Percentiles rank a stretch among this genome's conserved stretches.
Evolutionary conservation across 805 yeast genomes (phyloP).

Genomic region (Cyberlindnera mycetangii): DNA sequence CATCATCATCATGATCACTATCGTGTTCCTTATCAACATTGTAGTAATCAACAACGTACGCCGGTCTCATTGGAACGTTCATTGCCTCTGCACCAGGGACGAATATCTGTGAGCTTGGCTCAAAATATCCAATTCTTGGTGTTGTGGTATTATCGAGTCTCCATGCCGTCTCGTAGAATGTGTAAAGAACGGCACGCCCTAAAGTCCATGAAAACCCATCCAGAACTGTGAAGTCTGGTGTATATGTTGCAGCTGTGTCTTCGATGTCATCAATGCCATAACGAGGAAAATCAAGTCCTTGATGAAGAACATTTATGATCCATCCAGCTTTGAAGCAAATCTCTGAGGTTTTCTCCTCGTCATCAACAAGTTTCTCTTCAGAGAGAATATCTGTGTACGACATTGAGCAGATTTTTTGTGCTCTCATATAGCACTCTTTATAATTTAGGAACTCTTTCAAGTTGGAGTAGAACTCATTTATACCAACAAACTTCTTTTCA

Average conservation of each 20-base stretch:
- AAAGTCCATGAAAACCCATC: slow-evolving; percentile 52
- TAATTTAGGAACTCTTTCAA: slow-evolving; percentile 44
- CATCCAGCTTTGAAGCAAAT: slow-evolving; percentile 63
- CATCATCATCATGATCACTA: slow-evolving; percentile 27
- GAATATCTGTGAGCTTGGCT: slow-evolving; percentile 46
- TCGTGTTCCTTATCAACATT: slow-evolving; percentile 22
- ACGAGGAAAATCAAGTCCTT: slow-evolving; percentile 59
- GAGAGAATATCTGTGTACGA: slow-evolving; percentile 17
- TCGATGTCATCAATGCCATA: slow-evolving; percentile 37
- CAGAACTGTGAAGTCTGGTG: slow-evolving; percentile 41
- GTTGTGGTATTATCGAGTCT: slow-evolving; percentile 10
- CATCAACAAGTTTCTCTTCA: slow-evolving; percentile 17
- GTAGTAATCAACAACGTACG: slow-evolving; percentile 27
- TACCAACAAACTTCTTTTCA: slow-evolving; percentile 56
- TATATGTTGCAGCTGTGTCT: slow-evolving; percentile 25
- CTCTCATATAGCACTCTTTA: slow-evolving; percentile 37
- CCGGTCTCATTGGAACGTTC: slow-evolving; percentile 43
- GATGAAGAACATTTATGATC: slow-evolving; percentile 53
- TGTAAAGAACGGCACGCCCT: slow-evolving; percentile 61
- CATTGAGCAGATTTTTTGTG: slow-evolving; percentile 44
- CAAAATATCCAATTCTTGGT: slow-evolving; percentile 42
- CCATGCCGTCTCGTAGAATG: slow-evolving; percentile 46
- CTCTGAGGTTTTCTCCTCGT: slow-evolving; percentile 45
- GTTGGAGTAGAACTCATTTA: slow-evolving; percentile 67
- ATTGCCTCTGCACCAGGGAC: slow-evolving; percentile 52